A percentile compares a stretch with the other conserved stretches of the same genome.
Conservation (phyloP, 2,329 filamentous ascomycete genomes). For the Pyricularia pennisetigena region DNA sequence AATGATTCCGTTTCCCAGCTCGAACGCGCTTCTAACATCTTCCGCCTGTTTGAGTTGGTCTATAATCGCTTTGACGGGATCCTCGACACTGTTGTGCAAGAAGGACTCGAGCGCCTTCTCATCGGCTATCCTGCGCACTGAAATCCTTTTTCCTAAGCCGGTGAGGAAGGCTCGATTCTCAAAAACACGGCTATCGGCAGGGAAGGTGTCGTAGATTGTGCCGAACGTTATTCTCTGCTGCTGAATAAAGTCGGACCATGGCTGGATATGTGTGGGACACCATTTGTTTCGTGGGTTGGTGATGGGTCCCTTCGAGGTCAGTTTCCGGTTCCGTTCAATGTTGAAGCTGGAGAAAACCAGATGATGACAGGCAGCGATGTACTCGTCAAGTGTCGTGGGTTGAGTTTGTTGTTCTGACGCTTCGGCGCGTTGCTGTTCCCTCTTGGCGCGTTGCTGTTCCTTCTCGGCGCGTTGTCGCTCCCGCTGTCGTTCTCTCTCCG, state of each 20-base stretch:
- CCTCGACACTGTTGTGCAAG: slow-evolving; percentile 14
- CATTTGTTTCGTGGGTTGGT: background rate
- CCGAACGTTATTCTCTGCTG: no score
- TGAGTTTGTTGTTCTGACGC: background rate
- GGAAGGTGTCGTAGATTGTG: no score
- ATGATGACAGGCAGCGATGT: background rate
- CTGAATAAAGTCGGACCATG: no score
- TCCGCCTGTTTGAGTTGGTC: slow-evolving; percentile 16
- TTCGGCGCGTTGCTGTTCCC: no score
- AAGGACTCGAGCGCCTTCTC: no score
- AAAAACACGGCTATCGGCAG: no score
- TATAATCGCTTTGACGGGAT: slow-evolving; percentile 19
- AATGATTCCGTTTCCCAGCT: slow-evolving; percentile 18
- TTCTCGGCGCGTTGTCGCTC: background rate
- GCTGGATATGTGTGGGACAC: no score
- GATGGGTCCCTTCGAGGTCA: background rate
- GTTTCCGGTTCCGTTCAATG: background rate
- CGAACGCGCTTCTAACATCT: slow-evolving; percentile 12
- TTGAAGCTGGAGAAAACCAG: background rate
- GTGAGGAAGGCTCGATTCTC: no score
- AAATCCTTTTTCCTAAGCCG: no score
- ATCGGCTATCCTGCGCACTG: no score
- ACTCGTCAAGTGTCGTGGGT: background rate
- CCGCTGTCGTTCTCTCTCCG: background rate
- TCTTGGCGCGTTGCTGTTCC: background rate